These are phyloP conservation scores for Kluyveromyces sp. DNA, from an alignment of 1,139 yeast genomes.

Conservation along the genomic window DNA sequence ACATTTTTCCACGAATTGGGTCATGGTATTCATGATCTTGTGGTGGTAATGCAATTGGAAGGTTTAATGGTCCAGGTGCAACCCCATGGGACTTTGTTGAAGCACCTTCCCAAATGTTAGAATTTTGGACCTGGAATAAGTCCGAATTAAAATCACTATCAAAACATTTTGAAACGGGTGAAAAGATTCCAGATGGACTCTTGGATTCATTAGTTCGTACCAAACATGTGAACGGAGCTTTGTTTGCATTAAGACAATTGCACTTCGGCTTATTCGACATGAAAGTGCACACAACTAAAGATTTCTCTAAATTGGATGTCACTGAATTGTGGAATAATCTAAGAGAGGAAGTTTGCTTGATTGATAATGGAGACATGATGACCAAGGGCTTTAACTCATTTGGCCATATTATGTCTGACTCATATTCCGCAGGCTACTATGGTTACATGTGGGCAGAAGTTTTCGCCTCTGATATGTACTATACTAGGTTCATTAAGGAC, in stretches of 20 bases:
- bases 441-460: slow-evolving; percentile 84
- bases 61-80: slow-evolving; percentile 64
- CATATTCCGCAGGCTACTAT: slow-evolving; percentile 80
- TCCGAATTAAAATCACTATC: slow-evolving; percentile 52
- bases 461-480: slow-evolving; percentile 76
- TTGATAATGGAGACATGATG: slow-evolving; percentile 45
- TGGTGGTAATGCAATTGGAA: slow-evolving; percentile 54
- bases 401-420: slow-evolving; percentile 71
- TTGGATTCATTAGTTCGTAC: slow-evolving; percentile 55
- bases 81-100: slow-evolving; percentile 84
- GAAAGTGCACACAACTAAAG: slow-evolving; percentile 51
- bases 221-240: slow-evolving; percentile 70
- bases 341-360: slow-evolving; percentile 50
- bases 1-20: slow-evolving; percentile 89
- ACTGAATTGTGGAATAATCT: slow-evolving; percentile 53
- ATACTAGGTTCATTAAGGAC: slow-evolving; percentile 57
- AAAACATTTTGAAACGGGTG: slow-evolving; percentile 57
- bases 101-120: slow-evolving; percentile 85
- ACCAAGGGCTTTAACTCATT: slow-evolving; percentile 69
- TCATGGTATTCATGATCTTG: slow-evolving; percentile 75
- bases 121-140: slow-evolving; percentile 80
- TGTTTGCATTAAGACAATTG: slow-evolving; percentile 63
- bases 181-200: slow-evolving; percentile 49
- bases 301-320: slow-evolving; percentile 39
- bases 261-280: slow-evolving; percentile 74